Percentiles rank a stretch among this genome's conserved stretches.
phyloP scores from a whole-genome alignment of 2,329 filamentous ascomycete species.

The Colletotrichum sp. region DNA sequence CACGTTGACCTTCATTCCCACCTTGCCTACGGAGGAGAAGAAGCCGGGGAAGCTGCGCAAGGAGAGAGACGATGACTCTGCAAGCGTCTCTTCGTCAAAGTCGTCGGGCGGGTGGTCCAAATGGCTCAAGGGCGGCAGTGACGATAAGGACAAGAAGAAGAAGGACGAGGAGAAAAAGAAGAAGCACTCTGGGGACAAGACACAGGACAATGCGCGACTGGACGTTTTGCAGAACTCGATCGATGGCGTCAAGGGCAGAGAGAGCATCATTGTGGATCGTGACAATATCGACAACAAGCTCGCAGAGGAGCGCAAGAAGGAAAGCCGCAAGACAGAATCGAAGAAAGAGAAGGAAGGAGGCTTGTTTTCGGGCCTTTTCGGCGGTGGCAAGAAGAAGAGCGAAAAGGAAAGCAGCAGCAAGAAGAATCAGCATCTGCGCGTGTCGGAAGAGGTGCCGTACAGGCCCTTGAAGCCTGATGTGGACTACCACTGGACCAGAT shows the following conservation, averaged over 20 bases:
- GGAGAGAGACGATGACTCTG: slow-evolving; percentile 67
- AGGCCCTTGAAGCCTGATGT: slow-evolving; percentile 81
- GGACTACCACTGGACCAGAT: slow-evolving; percentile 95
- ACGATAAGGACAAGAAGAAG: slow-evolving; percentile 68
- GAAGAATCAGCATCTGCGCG: slow-evolving; percentile 73
- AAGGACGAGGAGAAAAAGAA: slow-evolving; percentile 72
- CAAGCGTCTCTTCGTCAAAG: slow-evolving; percentile 67
- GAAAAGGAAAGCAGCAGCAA: slow-evolving; percentile 77
- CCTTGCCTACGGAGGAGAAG: slow-evolving; percentile 70
- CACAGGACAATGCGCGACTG: slow-evolving; percentile 79
- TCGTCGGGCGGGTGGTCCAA: slow-evolving; percentile 78
- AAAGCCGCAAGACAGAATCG: slow-evolving; percentile 75
- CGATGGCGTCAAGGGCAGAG: slow-evolving; percentile 74
- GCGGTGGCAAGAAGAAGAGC: slow-evolving; percentile 84
- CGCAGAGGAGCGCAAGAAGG: slow-evolving; percentile 83
- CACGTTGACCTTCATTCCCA: slow-evolving; percentile 80
- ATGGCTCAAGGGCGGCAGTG: slow-evolving; percentile 82
- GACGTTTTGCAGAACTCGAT: slow-evolving; percentile 89
- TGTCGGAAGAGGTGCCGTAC: slow-evolving; percentile 79
- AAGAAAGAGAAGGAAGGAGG: slow-evolving; percentile 94
- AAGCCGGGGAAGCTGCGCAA: slow-evolving; percentile 71
- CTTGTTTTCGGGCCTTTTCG: slow-evolving; percentile 93
- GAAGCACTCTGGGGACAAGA: slow-evolving; percentile 59
- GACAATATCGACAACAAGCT: slow-evolving; percentile 73
- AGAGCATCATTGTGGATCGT: slow-evolving; percentile 84